A percentile compares a stretch with the other conserved stretches of the same genome.
These are phyloP conservation scores for Clavariopsis aquatica DNA, from an alignment of 495 filamentous ascomycete species.

Conservation along the genomic window DNA sequence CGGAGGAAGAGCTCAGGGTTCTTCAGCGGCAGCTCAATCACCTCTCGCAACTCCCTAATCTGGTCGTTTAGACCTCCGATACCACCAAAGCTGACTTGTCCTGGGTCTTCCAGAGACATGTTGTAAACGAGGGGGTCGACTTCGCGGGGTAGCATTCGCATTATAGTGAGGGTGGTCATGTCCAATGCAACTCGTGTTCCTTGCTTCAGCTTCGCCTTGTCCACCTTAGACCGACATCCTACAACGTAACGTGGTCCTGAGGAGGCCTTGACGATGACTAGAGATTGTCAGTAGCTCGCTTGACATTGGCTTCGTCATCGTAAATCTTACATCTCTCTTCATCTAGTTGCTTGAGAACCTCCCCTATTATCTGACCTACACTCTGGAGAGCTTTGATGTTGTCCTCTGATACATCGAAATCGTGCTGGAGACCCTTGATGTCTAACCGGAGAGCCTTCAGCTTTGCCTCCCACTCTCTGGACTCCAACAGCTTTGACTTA, in stretches of 20 bases:
- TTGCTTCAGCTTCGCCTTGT: conserved; percentile 95
- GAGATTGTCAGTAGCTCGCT: conserved; percentile 4
- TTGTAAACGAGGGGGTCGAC: conserved; percentile 99
- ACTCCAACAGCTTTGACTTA: conserved; percentile 91
- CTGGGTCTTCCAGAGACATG: conserved; percentile 98
- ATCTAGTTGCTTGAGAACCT: conserved; percentile 97
- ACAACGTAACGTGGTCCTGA: conserved; percentile 98
- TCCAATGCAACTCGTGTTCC: conserved; percentile 97
- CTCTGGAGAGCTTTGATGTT: conserved; percentile 99
- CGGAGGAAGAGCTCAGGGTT: conserved; percentile 97
- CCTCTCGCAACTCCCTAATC: conserved; percentile 95
- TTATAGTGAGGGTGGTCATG: conserved; percentile 99
- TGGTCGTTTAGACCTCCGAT: conserved; percentile 99
- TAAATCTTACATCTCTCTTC: conserved; percentile 86
- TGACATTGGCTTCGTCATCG: neutral
- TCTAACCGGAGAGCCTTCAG: conserved; percentile 87
- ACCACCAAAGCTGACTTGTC: conserved; percentile 96
- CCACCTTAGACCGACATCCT: conserved; percentile 96
- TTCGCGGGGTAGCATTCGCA: conserved; percentile 99
- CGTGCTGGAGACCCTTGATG: conserved; percentile 90
- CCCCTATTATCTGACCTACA: conserved; percentile 98
- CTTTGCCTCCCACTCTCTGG: conserved; percentile 98
- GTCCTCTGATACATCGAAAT: conserved; percentile 95
- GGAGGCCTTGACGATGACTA: conserved; percentile 84
- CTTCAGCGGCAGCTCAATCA: conserved; percentile 97